Evolutionary conservation across 345 rosid species (phyloP), one percentile per base, ranked within the genome.

Genomic region (Gossypioides kirkii): DNA sequence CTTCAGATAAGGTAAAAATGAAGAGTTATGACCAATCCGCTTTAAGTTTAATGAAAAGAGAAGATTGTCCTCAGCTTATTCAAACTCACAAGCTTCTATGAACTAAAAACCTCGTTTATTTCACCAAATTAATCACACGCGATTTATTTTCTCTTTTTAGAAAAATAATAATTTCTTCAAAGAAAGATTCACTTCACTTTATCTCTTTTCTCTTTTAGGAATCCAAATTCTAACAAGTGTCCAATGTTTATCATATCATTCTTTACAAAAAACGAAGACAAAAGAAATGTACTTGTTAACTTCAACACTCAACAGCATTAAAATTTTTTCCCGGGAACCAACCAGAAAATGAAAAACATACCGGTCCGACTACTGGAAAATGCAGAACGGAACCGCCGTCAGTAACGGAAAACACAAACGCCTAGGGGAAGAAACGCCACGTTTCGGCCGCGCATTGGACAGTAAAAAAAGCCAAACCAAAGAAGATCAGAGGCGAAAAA

Each of bases 371-470:
- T 25, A 26, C 3, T 10, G 73, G 60, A 61, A 32, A 83, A 78
- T 73, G 79, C 73, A 70, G 82, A 18, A 43, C 45, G 61, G 32
- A 46, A 53, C 71, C 55, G 66, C 36, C 36, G 54, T 53, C 71
- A 69, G 59, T 67, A 50, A 62, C 73, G 68, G 73, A 61, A 74
- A 50, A 73, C 60, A 12, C 20, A 18, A 58, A 49, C 16, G 47
- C 49, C 67, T n/a, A 18, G 18, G 61, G 23, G 60, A 18, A 25
- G 65, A n/a, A 59, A 55, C 45, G 23, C 71, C 41, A 60, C 11
- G 82, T 83, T 85, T 75, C 84, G 78, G 83, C 73, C 79, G 63
- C 42, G 3, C 70, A 78, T 47, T 16, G 68, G 66, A 26, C 66
- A 17, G 41, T 46, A 59, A 69, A 32, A 56, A 45, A 38, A 61